Percentiles rank a stretch among this genome's conserved stretches.
phyloP scores from a whole-genome alignment of 495 filamentous ascomycete species.

The Lasiosphaeriaceae sp. region DNA sequence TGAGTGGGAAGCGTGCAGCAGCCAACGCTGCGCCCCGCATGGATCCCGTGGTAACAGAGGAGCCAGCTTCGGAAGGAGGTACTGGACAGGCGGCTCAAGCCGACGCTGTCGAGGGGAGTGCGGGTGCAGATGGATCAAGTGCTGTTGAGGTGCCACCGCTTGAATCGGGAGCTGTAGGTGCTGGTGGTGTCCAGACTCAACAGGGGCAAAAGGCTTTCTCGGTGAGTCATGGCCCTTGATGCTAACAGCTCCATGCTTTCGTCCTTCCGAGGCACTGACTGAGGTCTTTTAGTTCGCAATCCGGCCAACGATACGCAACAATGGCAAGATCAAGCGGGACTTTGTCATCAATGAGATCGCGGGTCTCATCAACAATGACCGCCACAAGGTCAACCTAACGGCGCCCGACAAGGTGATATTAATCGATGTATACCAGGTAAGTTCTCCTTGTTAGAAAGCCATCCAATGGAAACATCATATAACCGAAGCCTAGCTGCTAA shows the following conservation, averaged over 20 bases:
- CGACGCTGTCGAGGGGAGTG: slow-evolving; percentile 3
- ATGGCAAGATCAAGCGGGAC: slow-evolving; percentile 69
- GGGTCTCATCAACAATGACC: slow-evolving; percentile 41
- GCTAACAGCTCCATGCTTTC: no score
- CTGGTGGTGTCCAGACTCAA: slow-evolving; percentile 7
- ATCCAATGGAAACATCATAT: not conserved
- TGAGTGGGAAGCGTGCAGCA: slow-evolving; percentile 21
- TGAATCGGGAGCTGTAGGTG: not conserved
- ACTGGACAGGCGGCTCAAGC: slow-evolving; percentile 14
- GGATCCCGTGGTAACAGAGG: not conserved
- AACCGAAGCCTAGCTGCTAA: not conserved
- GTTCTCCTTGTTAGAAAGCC: slow-evolving; percentile 17
- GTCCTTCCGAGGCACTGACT: not conserved
- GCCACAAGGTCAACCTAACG: slow-evolving; percentile 79
- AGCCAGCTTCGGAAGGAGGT: slow-evolving; percentile 6
- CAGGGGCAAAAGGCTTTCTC: slow-evolving; percentile 33
- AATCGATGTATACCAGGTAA: slow-evolving; percentile 84
- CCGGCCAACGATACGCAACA: slow-evolving; percentile 75
- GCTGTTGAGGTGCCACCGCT: not conserved
- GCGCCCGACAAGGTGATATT: slow-evolving; percentile 81
- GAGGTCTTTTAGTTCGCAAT: slow-evolving; percentile 75
- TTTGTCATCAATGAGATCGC: slow-evolving; percentile 77
- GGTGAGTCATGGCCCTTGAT: not conserved
- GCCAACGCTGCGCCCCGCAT: not conserved
- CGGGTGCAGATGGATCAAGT: not conserved